A percentile compares a stretch with the other conserved stretches of the same genome.
Evolutionary conservation across 1,284 basidiomycete species (phyloP).

Genomic region (Ustilago tritici): DNA sequence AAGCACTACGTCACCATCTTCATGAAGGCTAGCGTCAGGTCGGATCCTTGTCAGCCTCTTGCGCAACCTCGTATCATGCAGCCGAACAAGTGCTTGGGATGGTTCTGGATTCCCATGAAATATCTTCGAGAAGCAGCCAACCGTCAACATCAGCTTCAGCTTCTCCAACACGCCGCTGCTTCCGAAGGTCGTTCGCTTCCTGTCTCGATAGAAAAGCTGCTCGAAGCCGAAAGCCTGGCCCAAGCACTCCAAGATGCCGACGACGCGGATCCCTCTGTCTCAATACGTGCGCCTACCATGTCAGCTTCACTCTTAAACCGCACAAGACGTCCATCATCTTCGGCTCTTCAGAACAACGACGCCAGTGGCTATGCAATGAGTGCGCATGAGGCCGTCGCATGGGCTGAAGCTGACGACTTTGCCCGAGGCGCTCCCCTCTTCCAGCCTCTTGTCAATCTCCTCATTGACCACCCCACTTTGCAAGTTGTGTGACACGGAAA

Average conservation of each 20-base stretch:
- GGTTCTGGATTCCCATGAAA: constrained; percentile 59
- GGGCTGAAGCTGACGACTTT: constrained; percentile 55
- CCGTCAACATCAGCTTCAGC: constrained; percentile 37
- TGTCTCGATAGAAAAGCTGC: constrained; percentile 50
- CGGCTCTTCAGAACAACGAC: constrained; percentile 2
- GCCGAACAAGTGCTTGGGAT: constrained; percentile 64
- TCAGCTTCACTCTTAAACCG: neutral
- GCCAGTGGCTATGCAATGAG: neutral
- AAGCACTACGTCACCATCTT: constrained; percentile 69
- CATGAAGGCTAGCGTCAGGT: constrained; percentile 48
- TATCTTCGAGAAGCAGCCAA: constrained; percentile 41
- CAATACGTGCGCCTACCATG: constrained; percentile 9
- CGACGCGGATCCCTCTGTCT: constrained; percentile 9
- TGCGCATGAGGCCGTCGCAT: constrained; percentile 34
- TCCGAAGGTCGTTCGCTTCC: constrained; percentile 40
- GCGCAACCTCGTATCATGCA: constrained; percentile 53
- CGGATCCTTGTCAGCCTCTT: constrained; percentile 13
- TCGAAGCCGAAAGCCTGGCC: constrained; percentile 48
- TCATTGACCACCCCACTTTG: constrained; percentile 36
- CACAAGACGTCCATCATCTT: constrained; percentile 12
- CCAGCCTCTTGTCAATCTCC: constrained; percentile 44
- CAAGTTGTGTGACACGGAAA: constrained; percentile 1
- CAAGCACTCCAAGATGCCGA: constrained; percentile 38
- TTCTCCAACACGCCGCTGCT: constrained; percentile 28
- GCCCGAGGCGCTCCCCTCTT: constrained; percentile 51